phyloP scores from a whole-genome alignment of 2,329 filamentous ascomycete species.

The Trichothecium roseum region DNA sequence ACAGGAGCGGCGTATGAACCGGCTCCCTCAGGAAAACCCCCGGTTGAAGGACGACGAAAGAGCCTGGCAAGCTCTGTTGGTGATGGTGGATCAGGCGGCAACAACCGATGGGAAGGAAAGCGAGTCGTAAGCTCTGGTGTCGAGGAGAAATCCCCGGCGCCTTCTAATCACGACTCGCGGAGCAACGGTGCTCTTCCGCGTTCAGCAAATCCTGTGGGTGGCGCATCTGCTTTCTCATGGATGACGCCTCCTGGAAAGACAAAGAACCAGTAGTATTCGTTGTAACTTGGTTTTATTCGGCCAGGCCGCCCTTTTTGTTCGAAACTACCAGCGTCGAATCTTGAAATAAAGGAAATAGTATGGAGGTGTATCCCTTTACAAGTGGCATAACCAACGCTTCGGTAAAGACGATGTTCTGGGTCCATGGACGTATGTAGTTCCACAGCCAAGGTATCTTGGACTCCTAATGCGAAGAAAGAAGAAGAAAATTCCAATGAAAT shows the following conservation, averaged over 20 bases:
- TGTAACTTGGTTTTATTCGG: slow-evolving; percentile 9
- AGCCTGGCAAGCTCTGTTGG: slow-evolving; percentile 30
- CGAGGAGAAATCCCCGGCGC: slow-evolving; percentile 19
- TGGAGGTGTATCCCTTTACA: no score
- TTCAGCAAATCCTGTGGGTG: slow-evolving; percentile 73
- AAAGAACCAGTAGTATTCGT: slow-evolving; percentile 23
- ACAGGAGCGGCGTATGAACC: slow-evolving; percentile 44
- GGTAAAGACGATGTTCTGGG: no score
- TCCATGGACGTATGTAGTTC: no score
- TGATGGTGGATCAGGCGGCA: slow-evolving; percentile 13
- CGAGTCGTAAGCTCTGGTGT: slow-evolving; percentile 33
- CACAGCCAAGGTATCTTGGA: no score
- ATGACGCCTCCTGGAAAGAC: slow-evolving; percentile 50
- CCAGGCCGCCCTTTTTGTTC: no score
- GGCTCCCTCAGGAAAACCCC: slow-evolving; percentile 28
- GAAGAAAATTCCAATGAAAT: no score
- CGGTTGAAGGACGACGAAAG: slow-evolving; percentile 40
- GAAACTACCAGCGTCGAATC: no score
- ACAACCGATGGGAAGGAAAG: slow-evolving; percentile 44
- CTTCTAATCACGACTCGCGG: slow-evolving; percentile 24
- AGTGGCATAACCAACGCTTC: no score
- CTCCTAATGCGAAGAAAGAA: no score
- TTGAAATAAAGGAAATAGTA: no score
- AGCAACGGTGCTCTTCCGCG: slow-evolving; percentile 34
- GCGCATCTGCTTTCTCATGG: slow-evolving; percentile 92